These are phyloP conservation scores for Exutisphaerella laricina DNA, from an alignment of 2,329 filamentous ascomycete species.

Conservation along the genomic window DNA sequence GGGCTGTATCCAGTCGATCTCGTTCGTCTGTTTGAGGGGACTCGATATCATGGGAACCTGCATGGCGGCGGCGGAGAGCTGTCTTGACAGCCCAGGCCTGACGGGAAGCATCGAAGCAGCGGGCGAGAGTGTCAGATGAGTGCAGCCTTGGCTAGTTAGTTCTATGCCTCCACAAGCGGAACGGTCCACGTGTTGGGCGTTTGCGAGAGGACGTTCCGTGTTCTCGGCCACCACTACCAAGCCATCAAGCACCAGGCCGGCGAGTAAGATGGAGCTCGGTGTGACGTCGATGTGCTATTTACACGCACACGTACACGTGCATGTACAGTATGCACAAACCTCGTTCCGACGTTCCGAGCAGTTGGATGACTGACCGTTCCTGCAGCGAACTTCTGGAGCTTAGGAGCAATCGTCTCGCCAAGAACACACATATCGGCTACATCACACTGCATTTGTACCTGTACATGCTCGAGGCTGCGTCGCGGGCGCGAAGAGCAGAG, in stretches of 20 bases:
- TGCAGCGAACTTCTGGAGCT: not conserved
- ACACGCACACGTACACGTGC: too few relatives aligned
- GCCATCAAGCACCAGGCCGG: not conserved
- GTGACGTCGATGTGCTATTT: not conserved
- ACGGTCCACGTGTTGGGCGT: not conserved
- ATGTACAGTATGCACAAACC: too few relatives aligned
- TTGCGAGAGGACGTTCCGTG: too few relatives aligned
- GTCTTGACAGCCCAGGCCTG: conserved; percentile 31
- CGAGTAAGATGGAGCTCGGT: not conserved
- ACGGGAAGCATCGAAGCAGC: conserved; percentile 33
- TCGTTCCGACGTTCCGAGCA: too few relatives aligned
- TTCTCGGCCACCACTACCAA: not conserved
- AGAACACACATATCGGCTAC: not conserved
- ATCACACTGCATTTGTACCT: not conserved
- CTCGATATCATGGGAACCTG: conserved; percentile 93
- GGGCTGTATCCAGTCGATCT: conserved; percentile 95
- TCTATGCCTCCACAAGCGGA: not conserved
- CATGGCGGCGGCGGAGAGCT: conserved; percentile 52
- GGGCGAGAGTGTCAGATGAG: not conserved
- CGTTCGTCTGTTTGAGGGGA: conserved; percentile 88
- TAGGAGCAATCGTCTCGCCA: not conserved
- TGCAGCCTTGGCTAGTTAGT: not conserved
- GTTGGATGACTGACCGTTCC: not conserved
- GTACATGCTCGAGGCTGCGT: conserved; percentile 3
- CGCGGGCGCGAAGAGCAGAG: not conserved